Base-by-base conservation (phyloP, 2,329 filamentous ascomycete species). In the Cordyceps cicadae region DNA sequence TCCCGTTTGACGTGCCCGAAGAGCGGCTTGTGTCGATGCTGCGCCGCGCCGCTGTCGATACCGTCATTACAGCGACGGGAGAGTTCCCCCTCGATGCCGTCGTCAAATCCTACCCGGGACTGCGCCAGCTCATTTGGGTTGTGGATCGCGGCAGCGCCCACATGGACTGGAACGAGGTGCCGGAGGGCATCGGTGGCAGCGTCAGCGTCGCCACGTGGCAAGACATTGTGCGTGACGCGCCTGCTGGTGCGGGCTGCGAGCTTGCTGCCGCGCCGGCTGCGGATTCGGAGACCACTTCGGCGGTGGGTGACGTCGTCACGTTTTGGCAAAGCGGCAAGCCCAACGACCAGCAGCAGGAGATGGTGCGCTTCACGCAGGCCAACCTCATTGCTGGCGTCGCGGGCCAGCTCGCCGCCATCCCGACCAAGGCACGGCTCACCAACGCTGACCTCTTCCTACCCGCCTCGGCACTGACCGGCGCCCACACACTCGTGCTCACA, bases 161-260 rank as follows among this genome's bases (percentile, higher is more conserved):
- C 71, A 88, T 99, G 81, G 92, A 96, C 74, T 99, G 93, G 92
- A 92, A 90, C 67, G 90, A 93, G 70, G 84, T 92, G 2, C 92
- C 92, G 12, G 83, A 88, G 69, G 88, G 89, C 56, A 87, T 87
- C 61, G 87, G 87, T 17, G 84, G 87, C 61, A 86, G 81, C 63
- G 80, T 96, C 63, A 89, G 89, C 60, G 89, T 97, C 17, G 84
- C 87, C n/a, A 94, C 93, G 15, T 99, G 93, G 92, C 90, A 96
- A 69, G 90, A 97, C 62, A 82, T 97, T 58, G 77, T 97, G 29
- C 84, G 88, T 65, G 89, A 94, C 63, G 80, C 81, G 65, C 83
- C 85, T 19, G 75, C 77, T 32, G 78, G 77, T 59, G 79, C 82
- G 43, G 83, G 81, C 48, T 76, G 76, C 8, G 83, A 90, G 21